Percentiles rank a stretch among this genome's conserved stretches.
These are phyloP conservation scores for Sporisorium graminicola DNA, from an alignment of 1,284 basidiomycete species.

Conservation along the genomic window DNA sequence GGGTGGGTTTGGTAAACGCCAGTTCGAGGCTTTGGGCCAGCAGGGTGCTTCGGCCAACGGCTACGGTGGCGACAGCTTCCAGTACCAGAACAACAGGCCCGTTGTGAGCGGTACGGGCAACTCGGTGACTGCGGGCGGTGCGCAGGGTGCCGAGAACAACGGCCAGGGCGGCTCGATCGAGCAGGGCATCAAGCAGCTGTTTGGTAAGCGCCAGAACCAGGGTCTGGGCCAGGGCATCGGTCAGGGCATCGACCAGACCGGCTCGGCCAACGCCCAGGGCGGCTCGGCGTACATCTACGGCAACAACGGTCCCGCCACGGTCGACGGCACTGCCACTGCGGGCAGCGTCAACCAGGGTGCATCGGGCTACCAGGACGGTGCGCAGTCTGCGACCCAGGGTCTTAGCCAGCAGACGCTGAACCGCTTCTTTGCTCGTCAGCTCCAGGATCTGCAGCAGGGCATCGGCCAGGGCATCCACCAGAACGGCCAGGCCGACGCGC, in stretches of 20 bases:
- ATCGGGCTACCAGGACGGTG: conserved; percentile 23
- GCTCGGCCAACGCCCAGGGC: conserved; percentile 28
- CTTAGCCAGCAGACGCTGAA: conserved; percentile 20
- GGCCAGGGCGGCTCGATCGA: conserved; percentile 32
- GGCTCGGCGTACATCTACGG: conserved; percentile 31
- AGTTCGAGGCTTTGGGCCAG: conserved; percentile 20
- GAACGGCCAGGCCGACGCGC: conserved; percentile 28
- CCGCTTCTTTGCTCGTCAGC: conserved; percentile 31
- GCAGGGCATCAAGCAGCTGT: conserved; percentile 30
- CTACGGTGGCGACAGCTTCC: conserved; percentile 20
- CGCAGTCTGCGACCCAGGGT: conserved; percentile 40
- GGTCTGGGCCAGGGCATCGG: conserved; percentile 37
- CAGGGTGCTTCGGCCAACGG: conserved; percentile 30
- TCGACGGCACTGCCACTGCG: conserved; percentile 28
- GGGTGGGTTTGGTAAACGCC: conserved; percentile 22
- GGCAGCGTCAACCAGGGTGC: conserved; percentile 31
- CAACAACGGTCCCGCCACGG: conserved; percentile 23
- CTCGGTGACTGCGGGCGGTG: conserved; percentile 31
- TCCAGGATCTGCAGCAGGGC: conserved; percentile 32
- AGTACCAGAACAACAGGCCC: conserved; percentile 39
- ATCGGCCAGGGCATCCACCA: conserved; percentile 41
- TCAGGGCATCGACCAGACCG: conserved; percentile 34
- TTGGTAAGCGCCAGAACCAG: conserved; percentile 33
- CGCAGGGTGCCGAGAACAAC: conserved; percentile 32
- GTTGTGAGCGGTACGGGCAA: conserved; percentile 31